These are phyloP conservation scores for Volutella citrinella DNA, from an alignment of 2,329 filamentous ascomycete genomes.

Conservation along the genomic window DNA sequence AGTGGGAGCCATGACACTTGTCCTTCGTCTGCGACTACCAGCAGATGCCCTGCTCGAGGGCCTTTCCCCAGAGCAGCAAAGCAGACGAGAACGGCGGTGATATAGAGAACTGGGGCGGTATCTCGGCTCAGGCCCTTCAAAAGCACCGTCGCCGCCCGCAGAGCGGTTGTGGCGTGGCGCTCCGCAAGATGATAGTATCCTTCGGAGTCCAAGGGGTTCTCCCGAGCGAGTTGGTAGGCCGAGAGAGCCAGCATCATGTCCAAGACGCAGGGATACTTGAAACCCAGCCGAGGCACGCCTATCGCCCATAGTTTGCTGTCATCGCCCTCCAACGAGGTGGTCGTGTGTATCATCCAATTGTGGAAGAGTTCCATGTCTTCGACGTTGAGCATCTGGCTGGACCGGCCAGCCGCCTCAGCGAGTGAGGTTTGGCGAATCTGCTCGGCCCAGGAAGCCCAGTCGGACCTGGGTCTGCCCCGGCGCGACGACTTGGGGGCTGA, in stretches of 20 bases:
- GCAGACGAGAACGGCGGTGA: conserved; percentile 20
- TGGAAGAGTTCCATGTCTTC: conserved; percentile 24
- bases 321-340: conserved; percentile 12
- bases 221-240: conserved; percentile 18
- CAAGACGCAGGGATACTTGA: conserved; percentile 20
- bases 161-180: conserved; percentile 13
- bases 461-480: conserved; percentile 4
- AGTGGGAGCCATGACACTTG: conserved; percentile 18
- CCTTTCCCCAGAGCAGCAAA: conserved; percentile 15
- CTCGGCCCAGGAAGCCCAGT: conserved; percentile 6
- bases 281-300: conserved; percentile 23
- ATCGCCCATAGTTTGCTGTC: conserved; percentile 16
- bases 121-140: conserved; percentile 14
- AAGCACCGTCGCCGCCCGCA: conserved; percentile 17
- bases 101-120: conserved; percentile 20
- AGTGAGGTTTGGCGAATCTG: conserved; percentile 3
- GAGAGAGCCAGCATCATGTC: conserved; percentile 22
- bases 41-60: conserved; percentile 12
- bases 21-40: conserved; percentile 13
- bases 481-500: background rate
- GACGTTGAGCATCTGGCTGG: conserved; percentile 16
- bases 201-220: conserved; percentile 1
- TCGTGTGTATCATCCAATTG: conserved; percentile 19
- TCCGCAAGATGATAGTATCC: conserved; percentile 17
- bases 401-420: too few relatives aligned